These are phyloP conservation scores for Ogataea nonfermentans DNA, from an alignment of 805 yeast species.

Conservation along the genomic window DNA sequence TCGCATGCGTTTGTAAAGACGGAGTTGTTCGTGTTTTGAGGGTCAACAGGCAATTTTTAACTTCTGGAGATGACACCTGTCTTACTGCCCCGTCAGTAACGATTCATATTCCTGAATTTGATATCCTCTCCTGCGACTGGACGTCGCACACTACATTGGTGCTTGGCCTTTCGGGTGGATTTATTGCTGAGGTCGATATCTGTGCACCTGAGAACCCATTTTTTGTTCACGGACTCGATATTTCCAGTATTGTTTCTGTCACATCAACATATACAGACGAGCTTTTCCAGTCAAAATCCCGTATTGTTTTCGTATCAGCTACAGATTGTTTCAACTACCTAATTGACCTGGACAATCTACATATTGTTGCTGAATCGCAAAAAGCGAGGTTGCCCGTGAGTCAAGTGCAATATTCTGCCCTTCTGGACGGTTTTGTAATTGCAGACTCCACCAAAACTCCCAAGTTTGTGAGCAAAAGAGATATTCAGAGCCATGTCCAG, in stretches of 20 bases:
- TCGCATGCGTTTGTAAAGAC: constrained; percentile 30
- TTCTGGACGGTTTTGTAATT: constrained; percentile 23
- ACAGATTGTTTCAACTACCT: constrained; percentile 19
- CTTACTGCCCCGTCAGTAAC: constrained; percentile 20
- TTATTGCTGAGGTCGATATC: constrained; percentile 29
- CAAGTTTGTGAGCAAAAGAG: constrained; percentile 23
- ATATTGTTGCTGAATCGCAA: constrained; percentile 15
- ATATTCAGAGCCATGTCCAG: constrained; percentile 10
- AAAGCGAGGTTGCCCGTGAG: constrained; percentile 13
- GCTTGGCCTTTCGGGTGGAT: constrained; percentile 30
- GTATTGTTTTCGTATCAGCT: constrained; percentile 19
- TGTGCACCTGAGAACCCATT: constrained; percentile 18
- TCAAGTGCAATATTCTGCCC: constrained; percentile 21
- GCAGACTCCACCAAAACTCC: constrained; percentile 19
- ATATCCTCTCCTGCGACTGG: constrained; percentile 29
- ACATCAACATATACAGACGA: constrained; percentile 24
- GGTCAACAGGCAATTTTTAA: constrained; percentile 17
- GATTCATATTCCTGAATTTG: constrained; percentile 20
- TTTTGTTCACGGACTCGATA: constrained; percentile 24
- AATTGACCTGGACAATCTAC: constrained; percentile 23
- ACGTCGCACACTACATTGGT: constrained; percentile 24
- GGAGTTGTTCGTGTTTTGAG: constrained; percentile 28
- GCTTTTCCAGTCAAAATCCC: constrained; percentile 12
- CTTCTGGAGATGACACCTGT: constrained; percentile 7
- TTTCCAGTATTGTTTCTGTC: constrained; percentile 24